phyloP scores from a whole-genome alignment of 352 stramenopile species.

The Pythium scleroteichum region DNA sequence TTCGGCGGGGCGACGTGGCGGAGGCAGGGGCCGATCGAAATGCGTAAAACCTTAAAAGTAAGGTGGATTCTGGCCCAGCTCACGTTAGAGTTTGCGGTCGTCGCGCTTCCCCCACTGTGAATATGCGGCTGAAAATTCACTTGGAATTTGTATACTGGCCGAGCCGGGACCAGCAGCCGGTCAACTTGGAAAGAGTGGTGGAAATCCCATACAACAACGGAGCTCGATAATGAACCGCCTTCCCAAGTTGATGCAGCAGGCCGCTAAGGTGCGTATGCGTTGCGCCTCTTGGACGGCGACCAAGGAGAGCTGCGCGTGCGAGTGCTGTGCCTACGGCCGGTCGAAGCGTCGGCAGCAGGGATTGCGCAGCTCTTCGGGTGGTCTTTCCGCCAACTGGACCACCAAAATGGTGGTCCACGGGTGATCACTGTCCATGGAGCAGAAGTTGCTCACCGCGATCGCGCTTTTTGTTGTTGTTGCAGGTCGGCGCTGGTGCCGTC shows the following conservation, averaged over 20 bases:
- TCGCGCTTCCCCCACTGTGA: conserved; percentile 24
- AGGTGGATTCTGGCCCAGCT: conserved; percentile 22
- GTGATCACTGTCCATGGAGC: conserved; percentile 15
- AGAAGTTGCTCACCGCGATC: conserved; percentile 13
- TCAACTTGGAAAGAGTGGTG: conserved; percentile 49
- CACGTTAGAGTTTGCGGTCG: conserved; percentile 26
- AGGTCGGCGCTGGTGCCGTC: conserved; percentile 70
- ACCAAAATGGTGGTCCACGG: conserved; percentile 52
- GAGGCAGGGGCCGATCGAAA: conserved; percentile 7
- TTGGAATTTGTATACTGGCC: conserved; percentile 30
- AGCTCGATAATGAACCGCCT: conserved; percentile 73
- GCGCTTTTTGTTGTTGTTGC: conserved; percentile 16
- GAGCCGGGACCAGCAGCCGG: conserved; percentile 29
- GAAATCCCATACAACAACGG: conserved; percentile 39
- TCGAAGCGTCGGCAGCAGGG: background rate
- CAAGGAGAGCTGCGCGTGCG: no score
- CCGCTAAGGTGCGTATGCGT: conserved; percentile 57
- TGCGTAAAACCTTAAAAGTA: conserved; percentile 17
- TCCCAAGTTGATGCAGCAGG: conserved; percentile 68
- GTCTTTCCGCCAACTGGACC: conserved; percentile 40
- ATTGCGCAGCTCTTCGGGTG: conserved; percentile 24
- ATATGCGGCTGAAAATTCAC: conserved; percentile 30
- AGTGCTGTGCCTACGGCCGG: background rate
- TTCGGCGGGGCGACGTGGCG: conserved; percentile 18
- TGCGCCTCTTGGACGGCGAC: no score